Conservation (phyloP, 2,329 filamentous ascomycete genomes). For the Dothidotthia symphoricarpi region DNA sequence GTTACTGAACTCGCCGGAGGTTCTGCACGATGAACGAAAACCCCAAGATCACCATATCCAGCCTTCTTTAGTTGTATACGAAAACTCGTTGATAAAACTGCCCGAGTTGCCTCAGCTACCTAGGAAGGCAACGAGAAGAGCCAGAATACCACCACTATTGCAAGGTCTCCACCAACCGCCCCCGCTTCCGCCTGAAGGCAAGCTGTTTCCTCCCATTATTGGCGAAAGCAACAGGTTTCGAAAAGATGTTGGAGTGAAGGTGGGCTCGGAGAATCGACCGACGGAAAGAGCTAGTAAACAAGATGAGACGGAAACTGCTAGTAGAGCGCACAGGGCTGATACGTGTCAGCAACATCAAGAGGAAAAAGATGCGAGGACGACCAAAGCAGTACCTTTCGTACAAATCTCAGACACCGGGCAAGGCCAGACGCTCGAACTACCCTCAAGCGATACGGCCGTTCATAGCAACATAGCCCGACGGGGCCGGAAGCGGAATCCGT, state of each 20-base stretch:
- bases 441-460: not conserved
- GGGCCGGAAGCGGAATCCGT: constrained; percentile 56
- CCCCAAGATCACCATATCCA: constrained; percentile 17
- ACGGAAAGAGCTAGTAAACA: constrained; percentile 11
- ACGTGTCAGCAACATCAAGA: no score
- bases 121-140: constrained; percentile 34
- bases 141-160: constrained; percentile 50
- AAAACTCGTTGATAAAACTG: constrained; percentile 31
- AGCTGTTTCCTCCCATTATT: constrained; percentile 61
- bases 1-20: constrained; percentile 22
- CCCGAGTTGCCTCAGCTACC: constrained; percentile 42
- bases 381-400: no score
- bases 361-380: no score
- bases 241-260: constrained; percentile 19
- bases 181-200: constrained; percentile 52
- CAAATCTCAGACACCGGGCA: not conserved
- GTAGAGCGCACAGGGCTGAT: no score
- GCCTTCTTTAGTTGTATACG: constrained; percentile 12
- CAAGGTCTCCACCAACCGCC: constrained; percentile 64
- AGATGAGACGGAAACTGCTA: not conserved
- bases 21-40: constrained; percentile 19
- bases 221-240: constrained; percentile 42
- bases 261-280: constrained; percentile 12
- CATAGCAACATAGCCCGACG: not conserved
- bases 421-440: not conserved